Evolutionary conservation across 192 early-diverging fungal genomes (phyloP), one percentile per base, ranked within the genome.

Genomic region (Entomortierella parvispora): DNA sequence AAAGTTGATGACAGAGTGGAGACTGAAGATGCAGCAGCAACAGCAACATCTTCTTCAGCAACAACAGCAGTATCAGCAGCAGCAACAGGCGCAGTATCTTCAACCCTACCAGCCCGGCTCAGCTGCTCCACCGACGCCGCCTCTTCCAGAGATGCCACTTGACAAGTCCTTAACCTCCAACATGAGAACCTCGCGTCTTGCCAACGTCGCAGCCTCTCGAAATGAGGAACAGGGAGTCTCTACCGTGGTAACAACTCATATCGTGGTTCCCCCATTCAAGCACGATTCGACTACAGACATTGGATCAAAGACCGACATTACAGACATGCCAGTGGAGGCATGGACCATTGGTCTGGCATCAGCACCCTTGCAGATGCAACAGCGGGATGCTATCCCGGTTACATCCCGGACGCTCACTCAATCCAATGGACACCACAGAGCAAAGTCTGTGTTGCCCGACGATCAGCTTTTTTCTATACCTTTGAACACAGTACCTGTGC

Each of bases 341-440:
- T 77, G 74, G 74, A 68, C 59, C 4, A 77, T 77, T 40, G 74
- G 74, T 9, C 55, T 50, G 20, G 59, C 74, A 4, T 44, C 65
- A 14, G 26, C 34, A 11, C 40, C 59, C 20, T 7, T 51, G 15
- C 42, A 26, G n/a, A 22, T 28, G 10, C 64, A 76, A 26, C 64
- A 52, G 18, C 71, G 71, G 37, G 71, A 76, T 18, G 61, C 66
- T 32, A 61, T 77, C 58, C 74, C 74, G 26, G 56, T 68, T 43
- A 40, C 72, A 33, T 48, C 72, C 17, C 72, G 65, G 1, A 64
- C 65, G 1, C 11, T 76, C n/a, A 52, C 62, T 8, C 54, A 57
- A 17, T 48, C 65, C 10, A 45, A 54, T 2, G 47, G 45, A 34
- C 52, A 68, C 11, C 63, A n/a, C 7, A 50, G 25, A 28, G 62